Evolutionary conservation across 108 stramenopile genomes (phyloP).

Genomic region (Hondaea fermentalgiana): DNA sequence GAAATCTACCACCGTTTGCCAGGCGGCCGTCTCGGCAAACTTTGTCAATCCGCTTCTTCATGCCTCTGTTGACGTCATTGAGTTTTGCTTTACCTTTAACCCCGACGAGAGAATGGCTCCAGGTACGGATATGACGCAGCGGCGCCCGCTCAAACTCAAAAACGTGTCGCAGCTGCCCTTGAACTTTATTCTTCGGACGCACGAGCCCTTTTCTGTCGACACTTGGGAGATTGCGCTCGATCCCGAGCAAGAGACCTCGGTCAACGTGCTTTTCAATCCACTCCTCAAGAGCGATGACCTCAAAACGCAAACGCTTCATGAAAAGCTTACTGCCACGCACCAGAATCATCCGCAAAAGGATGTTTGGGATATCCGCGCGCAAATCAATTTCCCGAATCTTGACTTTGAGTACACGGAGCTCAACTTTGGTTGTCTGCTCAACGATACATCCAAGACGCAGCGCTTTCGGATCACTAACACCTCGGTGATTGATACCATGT

Average conservation of each 20-base stretch:
- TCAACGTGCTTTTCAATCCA: constrained; percentile 50
- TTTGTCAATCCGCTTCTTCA: constrained; percentile 49
- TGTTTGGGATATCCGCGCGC: constrained; percentile 30
- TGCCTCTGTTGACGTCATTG: constrained; percentile 29
- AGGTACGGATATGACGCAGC: not conserved
- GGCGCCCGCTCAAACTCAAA: constrained; percentile 33
- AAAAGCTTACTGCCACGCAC: constrained; percentile 31
- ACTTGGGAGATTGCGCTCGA: constrained; percentile 38
- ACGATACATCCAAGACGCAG: constrained; percentile 54
- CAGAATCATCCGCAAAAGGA: constrained; percentile 48
- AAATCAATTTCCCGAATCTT: constrained; percentile 55
- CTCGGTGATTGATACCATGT: constrained; percentile 30
- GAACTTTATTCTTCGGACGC: constrained; percentile 30
- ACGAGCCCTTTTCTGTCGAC: constrained; percentile 46
- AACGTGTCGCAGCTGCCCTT: constrained; percentile 42
- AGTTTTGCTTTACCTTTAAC: constrained; percentile 42
- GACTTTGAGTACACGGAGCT: constrained; percentile 39
- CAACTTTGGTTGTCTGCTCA: constrained; percentile 57
- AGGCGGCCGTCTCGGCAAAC: constrained; percentile 38
- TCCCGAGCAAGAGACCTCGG: constrained; percentile 25
- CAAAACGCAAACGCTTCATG: constrained; percentile 37
- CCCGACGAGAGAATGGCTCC: constrained; percentile 25
- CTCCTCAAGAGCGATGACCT: constrained; percentile 40
- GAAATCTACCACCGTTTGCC: constrained; percentile 24
- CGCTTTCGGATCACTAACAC: constrained; percentile 42